A percentile compares a stretch with the other conserved stretches of the same genome.
Conservation (phyloP, 1,284 basidiomycete species). For the Ceratobasidium sp. region DNA sequence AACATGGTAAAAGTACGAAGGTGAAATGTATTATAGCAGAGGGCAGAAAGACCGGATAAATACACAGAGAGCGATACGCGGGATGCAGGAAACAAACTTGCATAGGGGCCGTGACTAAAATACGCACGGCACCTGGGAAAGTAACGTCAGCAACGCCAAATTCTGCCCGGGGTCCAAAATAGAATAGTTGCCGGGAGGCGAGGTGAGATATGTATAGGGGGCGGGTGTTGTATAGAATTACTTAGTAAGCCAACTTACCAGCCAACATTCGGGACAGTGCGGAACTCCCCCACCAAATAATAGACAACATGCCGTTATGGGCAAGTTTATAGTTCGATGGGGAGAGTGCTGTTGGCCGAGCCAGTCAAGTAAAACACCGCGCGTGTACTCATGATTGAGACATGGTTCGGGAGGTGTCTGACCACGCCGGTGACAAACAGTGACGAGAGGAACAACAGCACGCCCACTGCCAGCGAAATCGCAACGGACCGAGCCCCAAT, state of each 20-base stretch:
- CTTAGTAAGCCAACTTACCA: not conserved
- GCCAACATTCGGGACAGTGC: too few relatives aligned
- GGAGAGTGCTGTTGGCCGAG: not conserved
- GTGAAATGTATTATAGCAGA: not conserved
- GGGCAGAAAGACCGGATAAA: slow-evolving; percentile 14
- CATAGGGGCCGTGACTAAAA: slow-evolving; percentile 29
- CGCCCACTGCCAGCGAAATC: slow-evolving; percentile 48
- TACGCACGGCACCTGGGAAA: slow-evolving; percentile 28
- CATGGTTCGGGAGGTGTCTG: slow-evolving; percentile 53
- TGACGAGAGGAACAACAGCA: slow-evolving; percentile 48
- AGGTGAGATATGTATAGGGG: too few relatives aligned
- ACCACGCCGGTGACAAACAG: slow-evolving; percentile 50
- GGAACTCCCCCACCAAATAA: too few relatives aligned
- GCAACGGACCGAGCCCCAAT: not conserved
- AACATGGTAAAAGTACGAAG: slow-evolving; percentile 1
- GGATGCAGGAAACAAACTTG: not conserved
- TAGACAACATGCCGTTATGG: too few relatives aligned
- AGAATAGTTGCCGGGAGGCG: slow-evolving; percentile 1
- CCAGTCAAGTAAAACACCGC: slow-evolving; percentile 54
- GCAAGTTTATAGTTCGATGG: not conserved
- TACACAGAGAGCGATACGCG: slow-evolving; percentile 5
- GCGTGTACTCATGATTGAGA: slow-evolving; percentile 49
- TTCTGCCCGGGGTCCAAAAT: not conserved
- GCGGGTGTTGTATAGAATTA: too few relatives aligned
- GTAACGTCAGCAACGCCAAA: slow-evolving; percentile 28